Evolutionary conservation across 176 grass and related monocot genomes (phyloP), one percentile per base, ranked within the genome.

Genomic region (Cenchrus fungigraminus): DNA sequence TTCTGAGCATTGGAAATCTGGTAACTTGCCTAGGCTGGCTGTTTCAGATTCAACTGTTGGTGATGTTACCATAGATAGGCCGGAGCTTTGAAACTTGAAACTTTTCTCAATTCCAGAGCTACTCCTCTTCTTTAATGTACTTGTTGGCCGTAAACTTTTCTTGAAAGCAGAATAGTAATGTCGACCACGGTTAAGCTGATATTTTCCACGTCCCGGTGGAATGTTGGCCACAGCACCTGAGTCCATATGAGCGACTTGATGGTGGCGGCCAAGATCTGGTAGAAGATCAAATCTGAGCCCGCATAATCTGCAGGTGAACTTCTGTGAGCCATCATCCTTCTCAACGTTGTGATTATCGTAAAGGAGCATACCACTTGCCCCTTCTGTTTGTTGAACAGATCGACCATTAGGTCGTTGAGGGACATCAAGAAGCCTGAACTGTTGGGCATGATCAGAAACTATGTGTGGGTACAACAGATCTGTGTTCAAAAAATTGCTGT

Each of bases 391-490:
- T 73, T 67, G 79, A 84, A 79, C 65, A 82, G 79, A 83, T 79
- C 74, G 88, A 87, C 74, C 83, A 43, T 66, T 80, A 29, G 88
- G 76, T 28, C 82, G 90, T 75, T 83, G 75, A 77, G 87, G 86
- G 65, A 73, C 68, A 81, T 95, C 85, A 47, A 89, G 73, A 77
- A 95, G 80, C 44, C 37, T 90, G 66, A 99, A 91, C n/a, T 99
- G 91, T 10, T 79, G 83, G 13, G 87, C 54, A 82, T 99, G 97
- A 81, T 87, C 92, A 22, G 97, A 93, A 62, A 96, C 84, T 74
- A 99, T 91, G 66, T 99, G 97, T 62, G 94, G 97, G 86, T 92
- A 99, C 84, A 99, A 83, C 55, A 90, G 88, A 82, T 94, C 97
- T 40, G 88, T 92, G 84, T 83, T 92, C 71, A 93, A 87, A 86